Conservation (phyloP, 1,284 basidiomycete genomes). For the Tranzscheliella williamsii region DNA sequence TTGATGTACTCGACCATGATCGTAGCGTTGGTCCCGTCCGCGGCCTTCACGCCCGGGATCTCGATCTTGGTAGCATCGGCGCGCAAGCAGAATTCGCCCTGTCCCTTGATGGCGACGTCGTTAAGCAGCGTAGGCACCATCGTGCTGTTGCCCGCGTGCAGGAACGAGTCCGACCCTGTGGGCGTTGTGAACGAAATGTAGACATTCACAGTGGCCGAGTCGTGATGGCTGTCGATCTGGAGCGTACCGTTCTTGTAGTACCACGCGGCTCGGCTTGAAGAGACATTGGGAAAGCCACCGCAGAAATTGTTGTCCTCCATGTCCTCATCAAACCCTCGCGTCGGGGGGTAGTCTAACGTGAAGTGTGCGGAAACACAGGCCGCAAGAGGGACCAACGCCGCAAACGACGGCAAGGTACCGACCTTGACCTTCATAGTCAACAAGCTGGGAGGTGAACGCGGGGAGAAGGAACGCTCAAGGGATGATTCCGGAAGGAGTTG, state of each 20-base stretch:
- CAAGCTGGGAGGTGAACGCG: too few species aligned
- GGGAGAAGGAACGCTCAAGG: too few species aligned
- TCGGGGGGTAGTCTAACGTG: slow-evolving; percentile 23
- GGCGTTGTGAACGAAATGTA: slow-evolving; percentile 23
- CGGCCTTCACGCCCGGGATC: not conserved
- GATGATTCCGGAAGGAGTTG: too few species aligned
- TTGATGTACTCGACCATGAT: slow-evolving; percentile 41
- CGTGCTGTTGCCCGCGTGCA: not conserved
- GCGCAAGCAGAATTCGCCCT: slow-evolving; percentile 34
- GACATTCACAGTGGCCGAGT: slow-evolving; percentile 31
- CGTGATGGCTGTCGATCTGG: slow-evolving; percentile 35
- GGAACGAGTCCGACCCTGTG: slow-evolving; percentile 13
- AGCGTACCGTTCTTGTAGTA: slow-evolving; percentile 28
- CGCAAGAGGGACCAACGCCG: slow-evolving; percentile 5
- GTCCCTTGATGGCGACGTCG: slow-evolving; percentile 12
- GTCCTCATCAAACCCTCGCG: slow-evolving; percentile 38
- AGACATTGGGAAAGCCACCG: slow-evolving; percentile 31
- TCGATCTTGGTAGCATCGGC: slow-evolving; percentile 11
- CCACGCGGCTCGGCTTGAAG: slow-evolving; percentile 13
- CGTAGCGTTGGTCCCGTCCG: slow-evolving; percentile 22
- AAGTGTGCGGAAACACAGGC: slow-evolving; percentile 15
- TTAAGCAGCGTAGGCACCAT: slow-evolving; percentile 3
- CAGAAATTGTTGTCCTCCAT: slow-evolving; percentile 26
- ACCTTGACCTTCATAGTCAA: too few species aligned
- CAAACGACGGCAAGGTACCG: too few species aligned